Evolutionary conservation across 2,329 filamentous ascomycete genomes (phyloP).

Genomic region (Hirsutella thompsonii): DNA sequence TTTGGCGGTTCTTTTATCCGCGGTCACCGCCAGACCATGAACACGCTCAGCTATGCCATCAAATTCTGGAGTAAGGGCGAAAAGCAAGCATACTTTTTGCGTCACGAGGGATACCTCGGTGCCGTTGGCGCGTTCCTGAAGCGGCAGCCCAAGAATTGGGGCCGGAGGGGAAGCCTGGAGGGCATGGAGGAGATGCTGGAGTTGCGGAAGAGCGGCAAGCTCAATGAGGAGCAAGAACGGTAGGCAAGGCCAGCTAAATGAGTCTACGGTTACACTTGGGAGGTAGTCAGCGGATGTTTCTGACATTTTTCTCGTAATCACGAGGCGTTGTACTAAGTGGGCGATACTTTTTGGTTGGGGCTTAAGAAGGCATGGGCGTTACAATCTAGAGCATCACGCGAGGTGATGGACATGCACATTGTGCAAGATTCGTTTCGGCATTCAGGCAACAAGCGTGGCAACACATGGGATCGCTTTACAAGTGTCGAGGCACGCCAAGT

Average conservation of each 20-base stretch:
- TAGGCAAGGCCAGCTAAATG: not conserved
- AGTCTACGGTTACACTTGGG: not conserved
- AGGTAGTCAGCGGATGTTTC: not conserved
- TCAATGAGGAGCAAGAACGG: slow-evolving; percentile 2
- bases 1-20: slow-evolving; percentile 96
- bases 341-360: too few species aligned
- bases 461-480: too few species aligned
- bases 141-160: slow-evolving; percentile 83
- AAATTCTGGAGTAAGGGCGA: slow-evolving; percentile 92
- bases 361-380: too few species aligned
- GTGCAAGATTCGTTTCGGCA: too few species aligned
- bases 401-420: too few species aligned
- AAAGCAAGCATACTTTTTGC: slow-evolving; percentile 90
- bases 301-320: too few species aligned
- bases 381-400: too few species aligned
- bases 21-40: slow-evolving; percentile 94
- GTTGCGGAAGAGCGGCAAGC: slow-evolving; percentile 11
- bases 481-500: too few species aligned
- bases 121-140: slow-evolving; percentile 90
- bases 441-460: too few species aligned
- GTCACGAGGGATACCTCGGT: slow-evolving; percentile 92
- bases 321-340: too few species aligned
- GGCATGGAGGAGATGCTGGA: slow-evolving; percentile 19
- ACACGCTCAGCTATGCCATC: slow-evolving; percentile 92
- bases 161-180: slow-evolving; percentile 68